Conservation (phyloP, 1,284 basidiomycete genomes). For the Stereum hirsutum region DNA sequence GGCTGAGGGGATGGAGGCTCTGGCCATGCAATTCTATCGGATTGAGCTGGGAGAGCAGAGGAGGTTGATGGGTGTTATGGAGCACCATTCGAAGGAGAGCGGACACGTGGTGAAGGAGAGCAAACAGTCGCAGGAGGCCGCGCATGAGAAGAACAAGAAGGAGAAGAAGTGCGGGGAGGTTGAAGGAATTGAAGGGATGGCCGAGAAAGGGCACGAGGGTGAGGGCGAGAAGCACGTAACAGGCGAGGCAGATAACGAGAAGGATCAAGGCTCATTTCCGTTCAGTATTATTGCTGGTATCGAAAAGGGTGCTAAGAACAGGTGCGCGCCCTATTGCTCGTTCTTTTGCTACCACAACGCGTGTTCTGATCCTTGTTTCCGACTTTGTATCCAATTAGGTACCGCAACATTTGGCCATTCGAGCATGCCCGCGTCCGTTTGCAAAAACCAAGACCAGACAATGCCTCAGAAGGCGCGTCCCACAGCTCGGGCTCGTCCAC, state of each 20-base stretch:
- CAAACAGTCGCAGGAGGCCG: not conserved
- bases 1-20: slow-evolving; percentile 58
- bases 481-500: no score
- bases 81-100: slow-evolving; percentile 69
- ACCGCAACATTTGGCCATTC: slow-evolving; percentile 93
- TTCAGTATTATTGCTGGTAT: slow-evolving; percentile 95
- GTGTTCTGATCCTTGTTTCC: no score
- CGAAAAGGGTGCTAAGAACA: slow-evolving; percentile 91
- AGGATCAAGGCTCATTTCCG: slow-evolving; percentile 42
- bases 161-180: not conserved
- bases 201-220: not conserved
- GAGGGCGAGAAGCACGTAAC: slow-evolving; percentile 8
- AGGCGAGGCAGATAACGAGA: slow-evolving; percentile 7
- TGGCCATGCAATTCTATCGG: slow-evolving; percentile 87
- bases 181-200: not conserved
- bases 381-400: slow-evolving; percentile 41
- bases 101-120: slow-evolving; percentile 12
- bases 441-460: slow-evolving; percentile 26
- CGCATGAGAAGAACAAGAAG: not conserved
- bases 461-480: no score
- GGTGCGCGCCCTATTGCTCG: slow-evolving; percentile 42
- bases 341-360: slow-evolving; percentile 1
- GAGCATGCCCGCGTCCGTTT: slow-evolving; percentile 85
- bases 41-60: slow-evolving; percentile 89
- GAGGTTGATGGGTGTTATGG: slow-evolving; percentile 86